Conservation (phyloP, 768 basidiomycete species). For the button mushroom (Agaricus bisporus) region DNA sequence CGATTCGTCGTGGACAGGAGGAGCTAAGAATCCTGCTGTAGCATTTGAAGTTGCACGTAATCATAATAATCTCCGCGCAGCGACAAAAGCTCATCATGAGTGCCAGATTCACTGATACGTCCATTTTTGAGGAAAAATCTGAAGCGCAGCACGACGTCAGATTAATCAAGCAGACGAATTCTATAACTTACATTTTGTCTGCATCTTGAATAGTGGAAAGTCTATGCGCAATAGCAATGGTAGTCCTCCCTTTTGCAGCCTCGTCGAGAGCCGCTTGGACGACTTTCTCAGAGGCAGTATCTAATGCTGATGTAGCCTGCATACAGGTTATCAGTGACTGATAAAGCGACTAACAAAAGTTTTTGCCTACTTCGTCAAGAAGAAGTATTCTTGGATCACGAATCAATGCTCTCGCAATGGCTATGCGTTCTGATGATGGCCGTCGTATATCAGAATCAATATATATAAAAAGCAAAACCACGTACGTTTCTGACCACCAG, state of each 20-base stretch:
- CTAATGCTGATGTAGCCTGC: slow-evolving; percentile 71
- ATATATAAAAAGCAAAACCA: not conserved
- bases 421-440: slow-evolving; percentile 37
- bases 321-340: not conserved
- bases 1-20: too few species aligned
- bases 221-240: slow-evolving; percentile 86
- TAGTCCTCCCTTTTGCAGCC: slow-evolving; percentile 82
- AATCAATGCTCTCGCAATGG: slow-evolving; percentile 78
- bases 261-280: slow-evolving; percentile 85
- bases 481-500: slow-evolving; percentile 73
- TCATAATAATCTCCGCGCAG: slow-evolving; percentile 60
- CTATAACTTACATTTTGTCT: slow-evolving; percentile 55
- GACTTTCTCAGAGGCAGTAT: slow-evolving; percentile 78
- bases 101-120: slow-evolving; percentile 67
- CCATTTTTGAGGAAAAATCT: slow-evolving; percentile 82
- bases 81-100: slow-evolving; percentile 66
- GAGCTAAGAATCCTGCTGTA: slow-evolving; percentile 15
- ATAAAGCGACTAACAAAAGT: not conserved
- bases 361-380: slow-evolving; percentile 47
- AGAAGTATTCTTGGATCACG: slow-evolving; percentile 76
- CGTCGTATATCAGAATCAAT: not conserved
- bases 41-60: slow-evolving; percentile 70
- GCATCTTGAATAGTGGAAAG: slow-evolving; percentile 83
- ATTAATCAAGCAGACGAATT: not conserved
- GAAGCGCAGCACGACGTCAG: not conserved